Evolutionary conservation across 495 filamentous ascomycete genomes (phyloP).

Genomic region (Pyrenula massariospora): DNA sequence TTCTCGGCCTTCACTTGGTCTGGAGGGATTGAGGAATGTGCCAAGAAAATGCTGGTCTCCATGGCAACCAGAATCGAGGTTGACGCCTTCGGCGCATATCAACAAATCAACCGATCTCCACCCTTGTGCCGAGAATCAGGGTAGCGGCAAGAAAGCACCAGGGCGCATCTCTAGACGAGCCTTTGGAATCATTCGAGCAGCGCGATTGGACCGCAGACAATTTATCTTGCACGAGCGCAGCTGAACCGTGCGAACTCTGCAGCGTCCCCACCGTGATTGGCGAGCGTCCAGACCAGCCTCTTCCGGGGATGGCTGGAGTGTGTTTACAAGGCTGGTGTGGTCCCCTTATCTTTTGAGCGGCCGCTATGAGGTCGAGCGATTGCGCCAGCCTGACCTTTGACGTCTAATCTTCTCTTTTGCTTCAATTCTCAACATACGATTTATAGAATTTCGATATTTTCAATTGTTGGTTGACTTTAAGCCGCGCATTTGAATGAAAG

Average conservation of each 20-base stretch:
- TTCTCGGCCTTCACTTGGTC: too few relatives aligned
- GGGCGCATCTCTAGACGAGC: too few relatives aligned
- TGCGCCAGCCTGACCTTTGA: neutral
- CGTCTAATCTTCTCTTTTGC: neutral
- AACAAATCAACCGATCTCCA: too few relatives aligned
- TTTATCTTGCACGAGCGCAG: neutral
- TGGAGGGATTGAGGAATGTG: too few relatives aligned
- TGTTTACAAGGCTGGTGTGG: neutral
- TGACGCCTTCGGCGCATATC: too few relatives aligned
- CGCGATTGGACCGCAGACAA: neutral
- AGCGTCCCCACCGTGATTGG: neutral
- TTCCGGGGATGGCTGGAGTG: neutral
- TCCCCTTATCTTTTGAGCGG: neutral
- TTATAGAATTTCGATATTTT: neutral
- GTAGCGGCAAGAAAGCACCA: too few relatives aligned
- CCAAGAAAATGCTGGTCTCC: too few relatives aligned
- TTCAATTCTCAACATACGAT: neutral
- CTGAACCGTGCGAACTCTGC: neutral
- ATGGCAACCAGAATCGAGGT: too few relatives aligned
- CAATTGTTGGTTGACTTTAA: neutral
- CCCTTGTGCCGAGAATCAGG: too few relatives aligned
- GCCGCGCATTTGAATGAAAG: neutral
- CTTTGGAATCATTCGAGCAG: too few relatives aligned
- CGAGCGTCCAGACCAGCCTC: neutral
- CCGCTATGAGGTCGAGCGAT: too few relatives aligned